Evolutionary conservation across 495 filamentous ascomycete species (phyloP).

Genomic region (Diplogelasinospora grovesii): DNA sequence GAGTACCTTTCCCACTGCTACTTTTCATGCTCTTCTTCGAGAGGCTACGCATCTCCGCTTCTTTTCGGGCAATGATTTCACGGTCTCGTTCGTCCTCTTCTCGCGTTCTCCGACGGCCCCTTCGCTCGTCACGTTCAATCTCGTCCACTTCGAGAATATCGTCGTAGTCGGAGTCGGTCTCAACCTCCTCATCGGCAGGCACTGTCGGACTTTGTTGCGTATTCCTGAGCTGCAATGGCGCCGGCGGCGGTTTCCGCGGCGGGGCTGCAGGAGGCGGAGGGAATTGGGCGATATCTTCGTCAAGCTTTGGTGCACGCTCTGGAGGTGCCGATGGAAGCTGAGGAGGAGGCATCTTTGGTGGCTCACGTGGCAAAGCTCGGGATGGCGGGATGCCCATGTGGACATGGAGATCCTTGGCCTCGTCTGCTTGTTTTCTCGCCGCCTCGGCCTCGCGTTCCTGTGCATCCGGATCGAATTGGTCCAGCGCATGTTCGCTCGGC

Average conservation of each 20-base stretch:
- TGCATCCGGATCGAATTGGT: conserved; percentile 47
- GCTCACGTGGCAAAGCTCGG: conserved; percentile 39
- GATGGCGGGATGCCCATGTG: conserved; percentile 41
- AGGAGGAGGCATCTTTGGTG: conserved; percentile 37
- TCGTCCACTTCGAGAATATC: conserved; percentile 64
- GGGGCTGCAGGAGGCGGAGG: conserved; percentile 46
- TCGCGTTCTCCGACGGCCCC: conserved; percentile 78
- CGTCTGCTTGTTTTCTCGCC: conserved; percentile 33
- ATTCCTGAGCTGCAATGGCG: conserved; percentile 67
- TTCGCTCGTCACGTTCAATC: conserved; percentile 44
- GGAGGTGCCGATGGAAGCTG: conserved; percentile 34
- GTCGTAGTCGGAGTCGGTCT: conserved; percentile 80
- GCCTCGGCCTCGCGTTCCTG: conserved; percentile 36
- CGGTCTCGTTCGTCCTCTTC: conserved; percentile 82
- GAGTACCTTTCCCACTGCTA: conserved; percentile 36
- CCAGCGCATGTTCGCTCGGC: conserved; percentile 44
- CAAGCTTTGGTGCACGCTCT: conserved; percentile 36
- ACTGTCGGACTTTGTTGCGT: conserved; percentile 36
- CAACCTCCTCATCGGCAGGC: conserved; percentile 46
- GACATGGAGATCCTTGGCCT: conserved; percentile 37
- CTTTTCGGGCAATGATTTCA: conserved; percentile 56
- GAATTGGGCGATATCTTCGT: conserved; percentile 40
- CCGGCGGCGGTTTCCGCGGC: conserved; percentile 73
- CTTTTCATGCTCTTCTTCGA: conserved; percentile 60
- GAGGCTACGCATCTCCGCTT: conserved; percentile 56